phyloP scores from a whole-genome alignment of 176 grass and related monocot genomes.

The Ampelocalamus luodianensis region DNA sequence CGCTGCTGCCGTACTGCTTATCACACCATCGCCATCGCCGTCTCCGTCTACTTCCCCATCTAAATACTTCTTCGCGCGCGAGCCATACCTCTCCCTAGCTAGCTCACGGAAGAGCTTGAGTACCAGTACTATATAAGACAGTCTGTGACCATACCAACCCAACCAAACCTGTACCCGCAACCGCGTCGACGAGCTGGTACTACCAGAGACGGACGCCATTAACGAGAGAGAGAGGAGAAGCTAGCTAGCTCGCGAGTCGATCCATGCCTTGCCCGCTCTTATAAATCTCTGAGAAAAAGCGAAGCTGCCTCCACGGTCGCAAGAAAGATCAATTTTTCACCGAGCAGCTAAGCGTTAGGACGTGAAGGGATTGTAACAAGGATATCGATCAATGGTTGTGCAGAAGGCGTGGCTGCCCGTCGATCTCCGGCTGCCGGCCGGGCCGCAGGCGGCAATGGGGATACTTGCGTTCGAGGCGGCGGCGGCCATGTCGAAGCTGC shows the following conservation, averaged over 20 bases:
- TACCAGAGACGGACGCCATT: slow-evolving; percentile 6
- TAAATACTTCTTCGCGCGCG: no score
- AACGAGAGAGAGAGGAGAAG: slow-evolving; percentile 27
- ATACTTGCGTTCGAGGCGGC: slow-evolving; percentile 90
- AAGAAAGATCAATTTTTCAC: neutral
- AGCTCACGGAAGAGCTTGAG: no score
- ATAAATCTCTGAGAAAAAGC: slow-evolving; percentile 9
- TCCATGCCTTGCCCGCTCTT: slow-evolving; percentile 34
- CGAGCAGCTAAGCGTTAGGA: neutral
- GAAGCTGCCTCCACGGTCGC: neutral
- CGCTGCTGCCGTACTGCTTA: neutral
- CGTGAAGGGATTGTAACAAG: neutral
- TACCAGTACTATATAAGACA: slow-evolving; percentile 37
- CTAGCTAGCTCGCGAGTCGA: slow-evolving; percentile 14
- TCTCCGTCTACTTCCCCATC: neutral
- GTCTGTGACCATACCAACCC: slow-evolving; percentile 15
- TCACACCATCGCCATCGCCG: slow-evolving; percentile 25
- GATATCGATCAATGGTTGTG: slow-evolving; percentile 56
- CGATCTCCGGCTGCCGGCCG: slow-evolving; percentile 49
- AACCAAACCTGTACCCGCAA: slow-evolving; percentile 47
- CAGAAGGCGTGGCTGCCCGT: slow-evolving; percentile 59
- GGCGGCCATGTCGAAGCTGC: slow-evolving; percentile 78
- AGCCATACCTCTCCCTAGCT: no score
- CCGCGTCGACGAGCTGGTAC: slow-evolving; percentile 45
- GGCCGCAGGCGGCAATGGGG: slow-evolving; percentile 61